Evolutionary conservation across 2,329 filamentous ascomycete species (phyloP), one percentile per base, ranked within the genome.

Genomic region (Fusarium proliferatum): DNA sequence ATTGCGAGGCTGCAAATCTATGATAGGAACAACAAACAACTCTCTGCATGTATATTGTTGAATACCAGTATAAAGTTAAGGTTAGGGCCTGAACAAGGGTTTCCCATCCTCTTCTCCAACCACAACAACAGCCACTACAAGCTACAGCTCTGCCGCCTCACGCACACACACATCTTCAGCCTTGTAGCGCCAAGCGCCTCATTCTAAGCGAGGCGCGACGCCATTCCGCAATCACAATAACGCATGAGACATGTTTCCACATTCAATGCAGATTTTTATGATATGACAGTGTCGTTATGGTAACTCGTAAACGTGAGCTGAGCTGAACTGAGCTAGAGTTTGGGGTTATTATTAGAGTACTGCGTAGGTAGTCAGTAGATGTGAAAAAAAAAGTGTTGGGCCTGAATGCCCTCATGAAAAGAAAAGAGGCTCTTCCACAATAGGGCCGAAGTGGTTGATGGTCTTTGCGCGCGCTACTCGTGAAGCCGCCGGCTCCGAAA

Each of bases 401-500:
- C 41, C 34, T 58, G 64, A 64, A 61, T 41, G 33, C 41, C 43
- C 36, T 55, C 28, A 52, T 26, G 30, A 23, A 23, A 60, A 41
- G 52, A 53, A 30, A 13, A 64, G 30, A 34, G 23, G 43, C 15
- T 23, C 34, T 69, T 42, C 65, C 65, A 58, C 43, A 73, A 73
- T 67, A 73, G 71, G 71, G 61, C 71, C 71, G 71, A 73, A 71
- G 33, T 46, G 45, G 58, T 33, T 56, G 36, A 61, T 41, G 51
- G 69, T 57, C 57, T 52, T 45, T 66, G 70, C 66, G 38, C 43
- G 52, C 70, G 70, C 57, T 58, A 59, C 45, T 43, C 39, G 21
- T 33, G 17, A 59, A 59, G 33, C 59, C 55, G 55, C 30, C 41
- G 23, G 55, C 42, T 53, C 48, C 39, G 38, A 61, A 46, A 61